Evolutionary conservation across 2,329 filamentous ascomycete genomes (phyloP), one percentile per base, ranked within the genome.

Genomic region (Ambrosiella beaveri): DNA sequence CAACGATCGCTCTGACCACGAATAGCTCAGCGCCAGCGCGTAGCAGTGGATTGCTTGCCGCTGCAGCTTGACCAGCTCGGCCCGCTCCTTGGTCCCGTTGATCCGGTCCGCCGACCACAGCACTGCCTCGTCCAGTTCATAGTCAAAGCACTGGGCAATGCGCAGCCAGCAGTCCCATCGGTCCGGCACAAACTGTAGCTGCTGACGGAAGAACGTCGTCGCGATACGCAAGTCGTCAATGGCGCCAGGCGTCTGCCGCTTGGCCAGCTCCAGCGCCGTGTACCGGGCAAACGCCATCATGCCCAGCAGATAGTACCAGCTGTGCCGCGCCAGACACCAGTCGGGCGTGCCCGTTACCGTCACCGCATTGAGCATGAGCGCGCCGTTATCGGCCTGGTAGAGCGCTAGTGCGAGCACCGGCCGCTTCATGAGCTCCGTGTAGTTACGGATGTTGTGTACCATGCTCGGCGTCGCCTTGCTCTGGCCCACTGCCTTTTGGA

Each of bases 161-260:
- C 88, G 80, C 68, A 91, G 93, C 89, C 89, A 95, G 0, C 86
- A 85, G 67, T 95, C 86, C 89, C 89, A 95, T 58, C 83, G 81
- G 45, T 88, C 83, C 1, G 82, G 80, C 1, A 84, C 88, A 67
- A 88, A 88, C 63, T 95, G 88, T 1, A 95, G 70, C 66, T 95
- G 88, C 63, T 90, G 80, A 41, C 85, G 77, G 64, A 95, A 79
- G 66, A 88, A 93, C 0, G 81, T 84, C 51, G 86, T 82, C 2
- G 87, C 88, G 56, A 88, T 84, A 56, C 90, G 85, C 54, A 95
- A 74, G 65, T 95, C 89, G 63, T 91, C 87, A 0, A 86, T 91
- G 12, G 88, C 84, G 2, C 84, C 84, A 0, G 86, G 85, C 2
- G 80, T 87, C 64, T 88, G 78, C 17, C 88, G 80, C 65, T 91